Base-by-base conservation (phyloP, 2,329 filamentous ascomycete genomes). In the Xylaria sp. region DNA sequence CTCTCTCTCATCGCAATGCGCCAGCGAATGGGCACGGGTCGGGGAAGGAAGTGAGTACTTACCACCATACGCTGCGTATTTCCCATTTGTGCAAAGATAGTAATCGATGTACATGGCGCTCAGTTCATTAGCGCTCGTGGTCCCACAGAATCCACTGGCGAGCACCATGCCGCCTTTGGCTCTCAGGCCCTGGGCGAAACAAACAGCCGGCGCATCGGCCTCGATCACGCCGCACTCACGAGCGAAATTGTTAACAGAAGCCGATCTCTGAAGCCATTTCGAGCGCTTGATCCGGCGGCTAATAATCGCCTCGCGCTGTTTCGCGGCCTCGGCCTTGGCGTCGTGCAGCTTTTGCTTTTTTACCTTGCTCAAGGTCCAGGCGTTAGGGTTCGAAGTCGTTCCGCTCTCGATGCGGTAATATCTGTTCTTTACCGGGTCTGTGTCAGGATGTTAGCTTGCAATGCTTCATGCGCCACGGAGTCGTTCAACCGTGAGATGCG, bases 401-500 rank as follows among this genome's bases (percentile, higher is more conserved):
- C 82, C 77, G 51, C 78, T 80, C 69, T 88, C 83, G 54, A 90
- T 81, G 66, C 84, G 86, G 73, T 89, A 90, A 68, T 89, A 90
- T 64, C 83, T 87, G 44, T 80, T 80, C 71, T 84, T 88, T 49
- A 79, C 78, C 11, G 72, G 55, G 61, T 86, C 83, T 66, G 19
- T 4, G 39, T 13, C 16, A 18, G 48, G 34, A 11, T 4, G 35
- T 61, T 39, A 63, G 61, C 34, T 11, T 37, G 5, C n/a, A 6
- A 4, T 16, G 23, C 18, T 39, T 9, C 23, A 18, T 35, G 16
- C 19, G 9, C 13, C n/a, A 6, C 23, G 44, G 11, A 46, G 1
- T 13, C 42, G 37, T 42, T 42, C 9, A 42, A 1, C 37, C 9
- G 3, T 42, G 37, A 30, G 23, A 30, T 30, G 23, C 23, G 23